Evolutionary conservation across 2,329 filamentous ascomycete genomes (phyloP), one percentile per base, ranked within the genome.

Genomic region (Zymoseptoria crescenta): DNA sequence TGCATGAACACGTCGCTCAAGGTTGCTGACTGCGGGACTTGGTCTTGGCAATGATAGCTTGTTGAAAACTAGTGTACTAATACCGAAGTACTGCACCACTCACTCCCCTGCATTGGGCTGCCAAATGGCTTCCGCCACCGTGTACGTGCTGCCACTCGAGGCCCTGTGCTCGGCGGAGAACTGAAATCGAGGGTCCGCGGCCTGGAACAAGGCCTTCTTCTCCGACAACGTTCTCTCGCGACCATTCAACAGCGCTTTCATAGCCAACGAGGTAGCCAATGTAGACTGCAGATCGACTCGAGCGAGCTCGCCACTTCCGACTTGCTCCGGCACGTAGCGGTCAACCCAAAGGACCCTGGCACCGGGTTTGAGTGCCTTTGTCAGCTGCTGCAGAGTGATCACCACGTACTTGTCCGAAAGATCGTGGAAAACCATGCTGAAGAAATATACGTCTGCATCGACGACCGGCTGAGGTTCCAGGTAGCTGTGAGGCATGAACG

Each of bases 381-480:
- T 59, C 19, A 68, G 56, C 29, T 59, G 54, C 9, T 54, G 55
- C 19, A 69, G 56, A 49, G 67, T 66, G 48, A 61, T 60, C 13
- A 64, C 29, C 7, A 54, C 54, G 10, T 66, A 55, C 4, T 61
- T 49, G 52, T 67, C 64, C 13, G 66, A 57, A 65, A 64, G 67
- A 49, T 69, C 62, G 60, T 67, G 64, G 21, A 68, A 57, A 52
- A 68, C 62, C 51, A 53, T 51, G 13, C 65, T 56, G 45, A 69
- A 60, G 28, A 68, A 62, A 50, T 68, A 69, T 28, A 72, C 60
- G 56, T 73, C 68, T 10, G 72, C 72, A n/a, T 53, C 58, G 8
- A 54, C 59, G 29, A 69, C 62, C 1, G 68, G 66, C 53, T 73
- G 65, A 6, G 62, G 55, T 1, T 65, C 59, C 65, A 71, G 72